phyloP scores from a whole-genome alignment of 2,329 filamentous ascomycete genomes.

The Neophaeococcomyces aloes region DNA sequence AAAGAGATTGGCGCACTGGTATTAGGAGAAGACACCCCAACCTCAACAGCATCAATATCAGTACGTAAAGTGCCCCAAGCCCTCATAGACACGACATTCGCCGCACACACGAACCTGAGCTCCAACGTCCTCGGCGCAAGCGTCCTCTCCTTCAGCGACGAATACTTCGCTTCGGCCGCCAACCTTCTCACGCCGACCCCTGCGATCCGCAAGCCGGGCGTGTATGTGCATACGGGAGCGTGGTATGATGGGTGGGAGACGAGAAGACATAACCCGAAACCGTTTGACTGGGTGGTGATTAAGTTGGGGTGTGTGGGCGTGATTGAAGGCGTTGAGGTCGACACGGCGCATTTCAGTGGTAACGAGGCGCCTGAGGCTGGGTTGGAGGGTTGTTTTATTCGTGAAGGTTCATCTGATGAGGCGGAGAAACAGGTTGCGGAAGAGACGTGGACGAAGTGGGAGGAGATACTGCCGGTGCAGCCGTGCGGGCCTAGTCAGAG shows the following conservation, averaged over 20 bases:
- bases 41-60: conserved; percentile 7
- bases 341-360: conserved; percentile 36
- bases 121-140: conserved; percentile 40
- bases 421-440: conserved; percentile 24
- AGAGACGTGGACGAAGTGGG: conserved; percentile 29
- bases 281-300: conserved; percentile 49
- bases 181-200: conserved; percentile 50
- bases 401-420: conserved; percentile 22
- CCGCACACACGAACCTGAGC: conserved; percentile 42
- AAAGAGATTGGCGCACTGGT: background rate
- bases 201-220: conserved; percentile 46
- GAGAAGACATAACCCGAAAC: conserved; percentile 47
- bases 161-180: conserved; percentile 50
- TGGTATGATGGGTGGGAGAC: conserved; percentile 60
- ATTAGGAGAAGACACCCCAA: background rate
- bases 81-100: conserved; percentile 45
- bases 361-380: conserved; percentile 36
- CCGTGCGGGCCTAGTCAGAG: conserved; percentile 33
- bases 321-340: conserved; percentile 35
- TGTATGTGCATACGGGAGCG: conserved; percentile 50
- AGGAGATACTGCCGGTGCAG: conserved; percentile 29
- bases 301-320: conserved; percentile 34
- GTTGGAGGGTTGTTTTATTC: conserved; percentile 28
- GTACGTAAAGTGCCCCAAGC: conserved; percentile 31
- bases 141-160: conserved; percentile 47